Percentiles rank a stretch among this genome's conserved stretches.
phyloP scores from a whole-genome alignment of 345 rosid genomes.

The Citrus inodora region DNA sequence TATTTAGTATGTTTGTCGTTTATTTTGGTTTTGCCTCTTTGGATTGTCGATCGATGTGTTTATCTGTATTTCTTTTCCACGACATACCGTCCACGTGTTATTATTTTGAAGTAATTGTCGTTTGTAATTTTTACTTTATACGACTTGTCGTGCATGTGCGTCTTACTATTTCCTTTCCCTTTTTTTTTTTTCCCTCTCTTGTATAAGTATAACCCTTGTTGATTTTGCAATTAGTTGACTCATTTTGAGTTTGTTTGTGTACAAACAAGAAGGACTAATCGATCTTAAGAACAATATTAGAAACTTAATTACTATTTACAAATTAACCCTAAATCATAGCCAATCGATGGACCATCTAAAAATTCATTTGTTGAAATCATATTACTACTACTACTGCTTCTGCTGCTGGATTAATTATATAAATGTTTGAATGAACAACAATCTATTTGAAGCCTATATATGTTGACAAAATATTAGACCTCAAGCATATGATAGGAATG shows the following conservation, averaged over 20 bases:
- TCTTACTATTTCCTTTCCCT: background rate
- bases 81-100: background rate
- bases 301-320: too few species aligned
- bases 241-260: too few species aligned
- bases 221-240: too few species aligned
- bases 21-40: background rate
- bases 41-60: background rate
- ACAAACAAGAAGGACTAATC: too few species aligned
- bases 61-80: background rate
- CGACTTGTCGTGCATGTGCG: background rate
- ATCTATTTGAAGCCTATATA: background rate
- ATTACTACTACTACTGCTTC: background rate
- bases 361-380: background rate
- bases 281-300: background rate
- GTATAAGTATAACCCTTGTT: too few species aligned
- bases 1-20: background rate
- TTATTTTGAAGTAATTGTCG: background rate
- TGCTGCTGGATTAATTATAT: background rate
- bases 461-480: background rate
- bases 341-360: background rate
- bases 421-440: background rate
- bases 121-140: background rate
- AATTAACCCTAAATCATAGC: background rate
- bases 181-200: background rate
- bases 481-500: background rate